Evolutionary conservation across 768 basidiomycete genomes (phyloP).

Genomic region (Tulasnella sp.): DNA sequence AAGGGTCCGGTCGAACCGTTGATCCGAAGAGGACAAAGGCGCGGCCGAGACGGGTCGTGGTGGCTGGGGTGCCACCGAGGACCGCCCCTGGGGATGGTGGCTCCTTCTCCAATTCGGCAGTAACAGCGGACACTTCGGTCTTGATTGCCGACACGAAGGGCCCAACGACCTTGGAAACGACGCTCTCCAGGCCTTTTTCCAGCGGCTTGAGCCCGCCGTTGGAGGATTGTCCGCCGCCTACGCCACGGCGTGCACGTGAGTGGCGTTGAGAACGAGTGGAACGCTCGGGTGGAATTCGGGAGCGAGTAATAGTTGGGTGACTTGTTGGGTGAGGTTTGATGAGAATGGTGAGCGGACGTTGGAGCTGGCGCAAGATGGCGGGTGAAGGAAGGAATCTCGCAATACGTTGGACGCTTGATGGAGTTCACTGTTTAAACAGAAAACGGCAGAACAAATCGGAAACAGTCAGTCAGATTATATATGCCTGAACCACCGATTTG

Average conservation of each 20-base stretch:
- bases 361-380: conserved; percentile 67
- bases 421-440: conserved; percentile 55
- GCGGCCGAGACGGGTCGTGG: too few relatives aligned
- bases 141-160: conserved; percentile 62
- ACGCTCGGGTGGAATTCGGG: conserved; percentile 53
- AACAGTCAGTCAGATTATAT: too few relatives aligned
- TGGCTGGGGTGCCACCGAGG: conserved; percentile 9
- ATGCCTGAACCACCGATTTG: too few relatives aligned
- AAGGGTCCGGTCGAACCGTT: conserved; percentile 57
- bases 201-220: conserved; percentile 63
- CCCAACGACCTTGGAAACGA: conserved; percentile 61
- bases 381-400: conserved; percentile 59
- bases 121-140: conserved; percentile 54
- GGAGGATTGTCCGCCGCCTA: conserved; percentile 41
- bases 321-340: conserved; percentile 64
- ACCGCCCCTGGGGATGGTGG: too few relatives aligned
- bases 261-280: conserved; percentile 52
- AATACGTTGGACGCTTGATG: conserved; percentile 45
- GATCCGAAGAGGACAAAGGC: background rate
- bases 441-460: conserved; percentile 1
- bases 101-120: conserved; percentile 56
- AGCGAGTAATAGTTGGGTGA: conserved; percentile 64
- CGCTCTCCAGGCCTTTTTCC: conserved; percentile 64
- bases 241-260: conserved; percentile 67
- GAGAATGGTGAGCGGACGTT: conserved; percentile 71